These are phyloP conservation scores for Flaveria linearis DNA, from an alignment of 129 eudicot genomes.

Conservation along the genomic window DNA sequence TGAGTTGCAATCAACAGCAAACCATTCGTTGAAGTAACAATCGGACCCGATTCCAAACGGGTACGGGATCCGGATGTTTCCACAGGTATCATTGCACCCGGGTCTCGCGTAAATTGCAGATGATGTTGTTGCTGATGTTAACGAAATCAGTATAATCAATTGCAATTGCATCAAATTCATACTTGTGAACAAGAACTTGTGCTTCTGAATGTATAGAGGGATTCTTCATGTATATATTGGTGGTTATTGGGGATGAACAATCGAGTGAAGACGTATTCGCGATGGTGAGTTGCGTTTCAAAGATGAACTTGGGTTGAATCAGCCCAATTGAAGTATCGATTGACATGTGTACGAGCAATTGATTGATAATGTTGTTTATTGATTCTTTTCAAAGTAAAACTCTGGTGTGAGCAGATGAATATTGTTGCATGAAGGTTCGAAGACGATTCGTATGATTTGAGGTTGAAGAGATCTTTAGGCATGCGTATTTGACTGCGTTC, in stretches of 20 bases:
- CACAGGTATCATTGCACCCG: slow-evolving; percentile 34
- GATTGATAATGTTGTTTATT: slow-evolving; percentile 20
- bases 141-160: not conserved
- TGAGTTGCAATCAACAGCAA: slow-evolving; percentile 28
- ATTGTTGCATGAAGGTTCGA: not conserved
- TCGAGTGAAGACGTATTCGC: too few species aligned
- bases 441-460: not conserved
- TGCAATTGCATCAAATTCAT: not conserved
- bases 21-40: slow-evolving; percentile 29
- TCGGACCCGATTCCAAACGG: slow-evolving; percentile 31
- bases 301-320: not conserved
- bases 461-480: not conserved
- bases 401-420: not conserved
- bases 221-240: slow-evolving; percentile 9
- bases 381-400: not conserved
- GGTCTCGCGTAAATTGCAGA: slow-evolving; percentile 25
- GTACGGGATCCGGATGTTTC: slow-evolving; percentile 12
- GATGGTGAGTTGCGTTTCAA: slow-evolving; percentile 25
- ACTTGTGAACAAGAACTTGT: not conserved
- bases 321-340: not conserved
- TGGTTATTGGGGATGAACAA: not conserved
- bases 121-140: slow-evolving; percentile 4
- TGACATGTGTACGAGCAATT: not conserved
- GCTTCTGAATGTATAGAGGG: not conserved
- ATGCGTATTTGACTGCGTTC: not conserved